These are phyloP conservation scores for Exophiala xenobiotica DNA, from an alignment of 2,329 filamentous ascomycete species.

Conservation along the genomic window DNA sequence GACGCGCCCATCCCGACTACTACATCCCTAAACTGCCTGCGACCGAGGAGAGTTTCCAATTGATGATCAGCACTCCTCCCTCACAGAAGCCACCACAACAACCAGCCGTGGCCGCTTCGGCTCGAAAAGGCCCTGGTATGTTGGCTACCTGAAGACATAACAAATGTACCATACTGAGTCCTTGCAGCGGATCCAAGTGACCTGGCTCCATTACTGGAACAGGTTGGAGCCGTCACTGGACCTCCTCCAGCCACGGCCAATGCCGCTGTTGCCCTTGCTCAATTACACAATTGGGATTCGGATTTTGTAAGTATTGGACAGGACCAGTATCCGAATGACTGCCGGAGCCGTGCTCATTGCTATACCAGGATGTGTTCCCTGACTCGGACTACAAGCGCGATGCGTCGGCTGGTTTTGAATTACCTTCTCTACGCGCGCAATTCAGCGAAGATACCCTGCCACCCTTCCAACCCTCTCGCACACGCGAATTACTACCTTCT, in stretches of 20 bases:
- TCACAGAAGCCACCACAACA: slow-evolving; percentile 64
- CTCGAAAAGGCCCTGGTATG: slow-evolving; percentile 30
- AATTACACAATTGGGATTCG: slow-evolving; percentile 79
- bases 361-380: slow-evolving; percentile 65
- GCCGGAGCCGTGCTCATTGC: slow-evolving; percentile 28
- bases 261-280: slow-evolving; percentile 82
- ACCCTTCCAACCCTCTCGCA: slow-evolving; percentile 59
- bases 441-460: slow-evolving; percentile 73
- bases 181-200: slow-evolving; percentile 57
- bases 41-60: slow-evolving; percentile 93
- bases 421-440: slow-evolving; percentile 67
- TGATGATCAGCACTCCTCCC: slow-evolving; percentile 92
- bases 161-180: slow-evolving; percentile 27
- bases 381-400: slow-evolving; percentile 66
- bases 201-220: slow-evolving; percentile 65
- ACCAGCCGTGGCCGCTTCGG: slow-evolving; percentile 32
- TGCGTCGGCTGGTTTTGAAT: slow-evolving; percentile 64
- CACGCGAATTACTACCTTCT: slow-evolving; percentile 76
- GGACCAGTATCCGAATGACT: slow-evolving; percentile 1
- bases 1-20: slow-evolving; percentile 91
- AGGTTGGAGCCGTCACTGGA: slow-evolving; percentile 69
- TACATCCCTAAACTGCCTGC: slow-evolving; percentile 98
- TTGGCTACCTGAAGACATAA: slow-evolving; percentile 29
- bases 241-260: slow-evolving; percentile 67
- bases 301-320: slow-evolving; percentile 62